Evolutionary conservation across 192 early-diverging fungal species (phyloP), one percentile per base, ranked within the genome.

Genomic region (Coemansia sp.): DNA sequence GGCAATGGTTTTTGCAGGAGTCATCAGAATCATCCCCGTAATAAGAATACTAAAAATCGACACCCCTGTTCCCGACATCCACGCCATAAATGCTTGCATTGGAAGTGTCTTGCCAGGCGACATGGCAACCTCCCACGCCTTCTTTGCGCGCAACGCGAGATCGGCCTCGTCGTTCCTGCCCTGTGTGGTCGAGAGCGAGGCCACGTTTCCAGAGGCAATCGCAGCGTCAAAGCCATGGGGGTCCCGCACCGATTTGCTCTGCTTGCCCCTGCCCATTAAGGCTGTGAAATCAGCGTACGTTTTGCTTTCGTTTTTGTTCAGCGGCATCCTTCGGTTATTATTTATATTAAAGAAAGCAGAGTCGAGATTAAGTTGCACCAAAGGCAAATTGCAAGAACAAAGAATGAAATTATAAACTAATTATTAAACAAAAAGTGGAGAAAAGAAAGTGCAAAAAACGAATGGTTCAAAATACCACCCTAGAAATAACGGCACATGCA

Each of bases 81-180:
- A 99, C 32, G 98, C 87, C 98, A 99, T 99, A 71, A 99, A 90
- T 19, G 85, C 93, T 55, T 98, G 93, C 96, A 99, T 98, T 1
- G 98, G 98, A 22, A 98, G 88, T 40, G 89, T 89, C 74, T 98
- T 98, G 55, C 89, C 94, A 6, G 93, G 93, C 2, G 84, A 89
- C 47, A 97, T 80, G 6, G 96, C 95, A 32, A 90, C 88, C 71
- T 99, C 98, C 95, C 95, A 99, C 41, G 96, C 96, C 91, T 96
- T 98, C 89, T 98, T 85, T 32, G 73, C 54, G 15, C 78, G 78
- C 42, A 85, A 59, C 12, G 51, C 68, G 32, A 62, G 43, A 21
- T 85, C 83, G 18, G 71, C 64, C 37, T 63, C 58, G 16, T 68
- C 66, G 13, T 72, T 61, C 37, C 73, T 54, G 45, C 55, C 54